Conservation (phyloP, 2,329 filamentous ascomycete species). For the Epichloe uncinata region DNA sequence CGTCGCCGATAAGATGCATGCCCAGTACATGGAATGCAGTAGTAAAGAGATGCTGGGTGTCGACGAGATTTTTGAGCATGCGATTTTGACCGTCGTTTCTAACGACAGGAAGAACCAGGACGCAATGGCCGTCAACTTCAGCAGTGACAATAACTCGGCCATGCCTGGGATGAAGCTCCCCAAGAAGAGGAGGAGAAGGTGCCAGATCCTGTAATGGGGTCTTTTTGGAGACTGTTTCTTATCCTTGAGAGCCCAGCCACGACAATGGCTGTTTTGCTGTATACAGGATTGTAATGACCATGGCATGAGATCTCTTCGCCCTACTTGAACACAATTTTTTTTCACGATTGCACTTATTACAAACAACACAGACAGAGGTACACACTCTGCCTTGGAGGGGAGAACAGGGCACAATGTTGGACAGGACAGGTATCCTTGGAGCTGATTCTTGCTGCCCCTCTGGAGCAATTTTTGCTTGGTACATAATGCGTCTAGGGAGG, state of each 20-base stretch:
- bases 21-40: conserved; percentile 94
- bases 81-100: conserved; percentile 79
- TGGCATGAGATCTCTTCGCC: conserved; percentile 3
- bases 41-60: conserved; percentile 95
- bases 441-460: not conserved
- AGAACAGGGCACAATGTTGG: conserved; percentile 1
- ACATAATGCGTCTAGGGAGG: conserved; percentile 6
- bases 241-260: not conserved
- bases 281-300: conserved; percentile 28
- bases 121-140: conserved; percentile 26
- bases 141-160: conserved; percentile 24
- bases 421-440: conserved; percentile 6
- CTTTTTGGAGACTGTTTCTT: not conserved
- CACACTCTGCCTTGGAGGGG: conserved; percentile 1
- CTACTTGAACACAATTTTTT: conserved; percentile 21
- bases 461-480: conserved; percentile 4
- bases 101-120: conserved; percentile 58
- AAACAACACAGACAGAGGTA: too few species aligned
- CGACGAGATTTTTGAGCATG: conserved; percentile 88
- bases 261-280: not conserved
- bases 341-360: too few species aligned
- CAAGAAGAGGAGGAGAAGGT: conserved; percentile 78
- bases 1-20: conserved; percentile 87
- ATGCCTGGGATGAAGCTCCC: conserved; percentile 31
- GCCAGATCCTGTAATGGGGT: conserved; percentile 55